Percentiles rank a stretch among this genome's conserved stretches.
Conservation (phyloP, 306 rosid genomes). For the Acacia crassicarpa region DNA sequence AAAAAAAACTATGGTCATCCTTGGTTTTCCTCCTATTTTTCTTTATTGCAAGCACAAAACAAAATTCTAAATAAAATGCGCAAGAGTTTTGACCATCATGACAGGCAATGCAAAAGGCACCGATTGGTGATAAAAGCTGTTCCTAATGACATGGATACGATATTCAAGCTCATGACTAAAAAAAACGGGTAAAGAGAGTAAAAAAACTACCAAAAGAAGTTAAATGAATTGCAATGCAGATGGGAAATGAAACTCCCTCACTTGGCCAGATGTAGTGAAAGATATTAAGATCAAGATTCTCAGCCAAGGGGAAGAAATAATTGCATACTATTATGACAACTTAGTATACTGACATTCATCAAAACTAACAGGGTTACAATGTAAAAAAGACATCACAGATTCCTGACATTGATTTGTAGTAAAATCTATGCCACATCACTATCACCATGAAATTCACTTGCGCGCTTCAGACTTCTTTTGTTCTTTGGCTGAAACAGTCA, state of each 20-base stretch:
- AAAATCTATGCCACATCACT: neutral
- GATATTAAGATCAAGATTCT: neutral
- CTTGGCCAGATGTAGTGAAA: neutral
- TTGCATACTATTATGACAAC: slow-evolving; percentile 27
- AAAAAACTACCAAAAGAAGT: neutral
- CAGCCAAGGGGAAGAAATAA: slow-evolving; percentile 13
- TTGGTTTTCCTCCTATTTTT: neutral
- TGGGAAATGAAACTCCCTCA: neutral
- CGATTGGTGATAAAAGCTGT: neutral
- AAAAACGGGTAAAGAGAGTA: neutral
- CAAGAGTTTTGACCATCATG: neutral
- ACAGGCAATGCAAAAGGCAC: neutral
- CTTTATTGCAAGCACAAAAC: neutral
- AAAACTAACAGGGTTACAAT: slow-evolving; percentile 17
- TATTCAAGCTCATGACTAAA: neutral
- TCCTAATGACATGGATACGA: neutral
- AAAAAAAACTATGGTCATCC: neutral
- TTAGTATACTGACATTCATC: slow-evolving; percentile 25
- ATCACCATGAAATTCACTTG: slow-evolving; percentile 45
- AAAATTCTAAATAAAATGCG: too few relatives aligned
- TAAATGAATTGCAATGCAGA: neutral
- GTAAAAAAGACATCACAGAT: slow-evolving; percentile 11
- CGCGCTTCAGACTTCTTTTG: slow-evolving; percentile 81
- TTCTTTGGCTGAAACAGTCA: slow-evolving; percentile 64
- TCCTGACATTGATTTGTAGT: slow-evolving; percentile 25